phyloP scores from a whole-genome alignment of 2,329 filamentous ascomycete genomes.

The Scopulariopsis brevicaulis region DNA sequence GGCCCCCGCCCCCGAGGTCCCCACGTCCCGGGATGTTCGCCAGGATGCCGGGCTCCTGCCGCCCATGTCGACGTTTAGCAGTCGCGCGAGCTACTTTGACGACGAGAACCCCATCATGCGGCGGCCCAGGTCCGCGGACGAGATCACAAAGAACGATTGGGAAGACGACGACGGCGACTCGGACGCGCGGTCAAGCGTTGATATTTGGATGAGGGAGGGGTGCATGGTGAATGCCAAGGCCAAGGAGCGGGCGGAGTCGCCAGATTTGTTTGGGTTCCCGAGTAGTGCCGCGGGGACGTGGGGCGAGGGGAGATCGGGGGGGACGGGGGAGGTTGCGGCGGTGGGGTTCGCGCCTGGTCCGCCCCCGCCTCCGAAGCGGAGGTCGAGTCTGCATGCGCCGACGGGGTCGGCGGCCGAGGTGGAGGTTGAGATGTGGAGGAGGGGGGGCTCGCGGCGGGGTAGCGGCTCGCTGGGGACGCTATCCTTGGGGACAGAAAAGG shows the following conservation, averaged over 20 bases:
- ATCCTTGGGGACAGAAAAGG: no score
- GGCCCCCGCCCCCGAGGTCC: no score
- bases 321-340: neutral
- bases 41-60: constrained; percentile 12
- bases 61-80: constrained; percentile 19
- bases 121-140: constrained; percentile 34
- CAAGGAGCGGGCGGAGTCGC: constrained; percentile 23
- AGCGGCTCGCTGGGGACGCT: constrained; percentile 4
- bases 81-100: constrained; percentile 16
- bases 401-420: constrained; percentile 20
- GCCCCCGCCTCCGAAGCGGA: constrained; percentile 38
- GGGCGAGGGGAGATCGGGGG: constrained; percentile 30
- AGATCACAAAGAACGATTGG: constrained; percentile 32
- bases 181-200: constrained; percentile 37
- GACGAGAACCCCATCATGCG: constrained; percentile 18
- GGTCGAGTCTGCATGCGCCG: constrained; percentile 40
- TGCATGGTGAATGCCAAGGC: constrained; percentile 22
- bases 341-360: constrained; percentile 12
- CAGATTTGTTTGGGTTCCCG: constrained; percentile 44
- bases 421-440: constrained; percentile 5
- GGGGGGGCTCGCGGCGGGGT: constrained; percentile 3
- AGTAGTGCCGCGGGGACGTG: constrained; percentile 23
- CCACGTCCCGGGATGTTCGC: neutral
- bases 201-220: constrained; percentile 48
- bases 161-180: constrained; percentile 26